Evolutionary conservation across 2,329 filamentous ascomycete species (phyloP), one percentile per base, ranked within the genome.

Genomic region (Aureobasidium sp.): DNA sequence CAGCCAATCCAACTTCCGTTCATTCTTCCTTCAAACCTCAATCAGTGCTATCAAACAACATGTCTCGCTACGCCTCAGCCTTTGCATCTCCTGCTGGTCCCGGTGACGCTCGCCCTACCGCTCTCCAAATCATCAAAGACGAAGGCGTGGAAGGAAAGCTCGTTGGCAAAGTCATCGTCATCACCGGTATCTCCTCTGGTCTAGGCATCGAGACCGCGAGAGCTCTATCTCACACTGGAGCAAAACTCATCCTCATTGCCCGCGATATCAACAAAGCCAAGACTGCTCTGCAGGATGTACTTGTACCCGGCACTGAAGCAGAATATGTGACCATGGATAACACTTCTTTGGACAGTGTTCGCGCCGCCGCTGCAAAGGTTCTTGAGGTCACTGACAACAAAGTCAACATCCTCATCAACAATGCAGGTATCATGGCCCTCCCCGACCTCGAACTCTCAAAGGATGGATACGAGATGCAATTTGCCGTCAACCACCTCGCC

Each of bases 401-500:
- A 40, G 61, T 80, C 16, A 75, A 80, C 68, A 67, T 80, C 31
- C 69, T 86, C n/a, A 75, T 85, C 66, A 64, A 64, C 15, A 64
- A 64, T 38, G 60, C 60, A n/a, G 60, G 78, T 11, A n/a, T n/a
- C n/a, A n/a, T n/a, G n/a, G n/a, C n/a, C n/a, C n/a, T n/a, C n/a
- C n/a, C n/a, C n/a, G n/a, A n/a, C n/a, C n/a, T n/a, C n/a, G n/a
- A n/a, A n/a, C n/a, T n/a, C n/a, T n/a, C n/a, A n/a, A n/a, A n/a
- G n/a, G 83, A 86, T 63, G 84, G 83, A 25, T 82, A 81, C 67
- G 86, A 89, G 70, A 70, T 71, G 0, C 85, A 88, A 66, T 83
- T 88, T 67, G 85, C 79, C 29, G 82, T 79, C 8, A 88, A 89
- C 71, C 81, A 88, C 70, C 74, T 90, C 1, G 79, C 76, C 15